Percentiles rank a stretch among this genome's conserved stretches.
Conservation (phyloP, 2,329 filamentous ascomycete genomes). For the Dendrostoma leiphaemia region DNA sequence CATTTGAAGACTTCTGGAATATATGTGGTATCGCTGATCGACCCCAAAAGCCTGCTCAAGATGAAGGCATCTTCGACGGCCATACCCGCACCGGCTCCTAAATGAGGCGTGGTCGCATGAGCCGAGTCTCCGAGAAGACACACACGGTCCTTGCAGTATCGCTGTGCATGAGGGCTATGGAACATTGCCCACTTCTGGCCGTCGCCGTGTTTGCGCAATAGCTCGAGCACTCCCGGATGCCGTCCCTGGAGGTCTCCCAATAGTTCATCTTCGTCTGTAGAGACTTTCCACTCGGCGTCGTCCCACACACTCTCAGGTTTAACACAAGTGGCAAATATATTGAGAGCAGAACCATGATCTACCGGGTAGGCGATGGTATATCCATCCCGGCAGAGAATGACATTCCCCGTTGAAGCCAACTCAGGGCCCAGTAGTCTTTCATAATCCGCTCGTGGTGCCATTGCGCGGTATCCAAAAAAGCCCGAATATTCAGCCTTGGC, state of each 20-base stretch:
- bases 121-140: constrained; percentile 17
- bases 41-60: constrained; percentile 15
- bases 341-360: constrained; percentile 13
- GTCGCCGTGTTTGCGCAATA: constrained; percentile 1
- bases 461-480: constrained; percentile 19
- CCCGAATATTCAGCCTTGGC: constrained; percentile 16
- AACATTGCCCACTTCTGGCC: constrained; percentile 21
- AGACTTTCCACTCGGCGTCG: constrained; percentile 1
- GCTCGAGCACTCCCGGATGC: background rate
- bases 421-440: constrained; percentile 6
- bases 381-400: constrained; percentile 10
- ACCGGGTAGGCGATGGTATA: constrained; percentile 17
- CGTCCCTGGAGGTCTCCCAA: background rate
- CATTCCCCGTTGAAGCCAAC: constrained; percentile 2
- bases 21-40: background rate
- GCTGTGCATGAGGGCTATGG: constrained; percentile 10
- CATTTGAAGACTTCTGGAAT: constrained; percentile 13
- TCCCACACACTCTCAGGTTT: background rate
- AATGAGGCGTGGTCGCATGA: constrained; percentile 22
- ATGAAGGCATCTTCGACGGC: constrained; percentile 20
- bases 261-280: background rate
- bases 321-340: constrained; percentile 10
- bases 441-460: constrained; percentile 5
- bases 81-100: constrained; percentile 21
- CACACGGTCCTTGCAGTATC: constrained; percentile 12